These are phyloP conservation scores for Claviceps sp. DNA, from an alignment of 2,329 filamentous ascomycete genomes.

Conservation along the genomic window DNA sequence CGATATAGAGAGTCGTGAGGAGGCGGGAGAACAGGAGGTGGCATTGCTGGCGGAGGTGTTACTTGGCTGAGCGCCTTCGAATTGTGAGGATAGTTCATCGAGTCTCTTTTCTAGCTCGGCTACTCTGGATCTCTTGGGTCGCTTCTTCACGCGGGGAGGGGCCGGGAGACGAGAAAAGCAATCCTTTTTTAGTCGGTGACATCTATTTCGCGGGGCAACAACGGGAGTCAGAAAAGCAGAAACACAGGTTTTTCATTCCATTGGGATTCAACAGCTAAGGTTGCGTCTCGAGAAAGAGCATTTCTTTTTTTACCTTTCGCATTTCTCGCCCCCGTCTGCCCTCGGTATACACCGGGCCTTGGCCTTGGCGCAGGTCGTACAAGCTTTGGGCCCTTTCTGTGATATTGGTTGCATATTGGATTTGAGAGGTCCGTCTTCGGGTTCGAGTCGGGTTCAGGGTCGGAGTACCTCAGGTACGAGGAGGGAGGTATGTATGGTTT, in stretches of 20 bases:
- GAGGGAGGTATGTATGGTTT: too few relatives aligned
- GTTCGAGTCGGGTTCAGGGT: background rate
- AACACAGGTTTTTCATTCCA: too few relatives aligned
- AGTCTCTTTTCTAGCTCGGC: slow-evolving; percentile 37
- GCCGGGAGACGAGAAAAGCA: slow-evolving; percentile 34
- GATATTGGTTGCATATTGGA: slow-evolving; percentile 12
- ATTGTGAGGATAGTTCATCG: slow-evolving; percentile 33
- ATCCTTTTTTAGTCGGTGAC: slow-evolving; percentile 32
- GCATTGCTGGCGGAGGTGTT: background rate
- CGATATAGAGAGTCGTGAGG: background rate
- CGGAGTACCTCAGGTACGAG: too few relatives aligned
- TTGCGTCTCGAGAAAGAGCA: too few relatives aligned
- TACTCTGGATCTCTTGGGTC: slow-evolving; percentile 33
- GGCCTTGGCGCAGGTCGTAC: slow-evolving; percentile 37
- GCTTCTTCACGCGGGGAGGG: slow-evolving; percentile 32
- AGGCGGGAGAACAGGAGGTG: slow-evolving; percentile 5
- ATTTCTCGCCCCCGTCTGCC: slow-evolving; percentile 25
- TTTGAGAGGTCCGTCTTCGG: background rate
- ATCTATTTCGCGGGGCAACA: slow-evolving; percentile 19
- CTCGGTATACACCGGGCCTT: slow-evolving; percentile 36
- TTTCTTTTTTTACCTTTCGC: slow-evolving; percentile 27
- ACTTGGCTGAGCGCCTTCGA: slow-evolving; percentile 17
- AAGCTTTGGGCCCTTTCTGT: slow-evolving; percentile 34
- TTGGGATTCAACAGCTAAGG: too few relatives aligned
- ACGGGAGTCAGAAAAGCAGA: background rate